Base-by-base conservation (phyloP, 805 yeast genomes). In the Zygosaccharomyces lentus region DNA sequence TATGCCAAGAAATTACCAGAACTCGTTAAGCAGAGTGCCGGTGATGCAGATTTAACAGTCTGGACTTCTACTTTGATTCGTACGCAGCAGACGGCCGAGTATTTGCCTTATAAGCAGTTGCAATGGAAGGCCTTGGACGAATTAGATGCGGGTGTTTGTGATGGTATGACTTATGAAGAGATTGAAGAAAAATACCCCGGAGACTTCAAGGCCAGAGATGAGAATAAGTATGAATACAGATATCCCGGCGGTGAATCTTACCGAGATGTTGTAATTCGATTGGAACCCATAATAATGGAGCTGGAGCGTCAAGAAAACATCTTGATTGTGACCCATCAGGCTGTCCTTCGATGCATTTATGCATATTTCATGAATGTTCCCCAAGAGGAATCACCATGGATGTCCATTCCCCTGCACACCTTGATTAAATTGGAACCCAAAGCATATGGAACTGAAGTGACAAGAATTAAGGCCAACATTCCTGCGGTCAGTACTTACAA, bases 281-380 rank as follows among this genome's bases (percentile, higher is more conserved):
- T 93, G 46, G 99, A 93, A 64, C 99, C 99, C 4, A 89, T 93
- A 54, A 93, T 93, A 51, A 93, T 93, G 99, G 99, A 93, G 67
- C 75, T 93, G 53, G 99, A 93, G 69, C 82, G 97, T 49, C 98
- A 91, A 68, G 98, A 93, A 58, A 90, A 93, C 65, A 89, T 93
- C 41, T 74, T 93, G 62, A 91, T 93, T 49, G 93, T 93, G 35
- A 93, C 99, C 3, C 99, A 93, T 66, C 99, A 93, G 68, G 98
- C 98, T 0, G 98, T 93, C 9, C 73, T 93, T 54, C 78, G 99
- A 59, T 93, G 99, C 63, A 82, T 93, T 43, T 93, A 93, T 67
- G 98, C 99, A 6, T 93, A 93, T 67, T 93, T 90, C 63, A 93
- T 93, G 98, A 91, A 93, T 63, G 95, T 93, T 15, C 96, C 97